These are phyloP conservation scores for Pugionium dolabratum DNA, from an alignment of 345 rosid genomes.

Conservation along the genomic window DNA sequence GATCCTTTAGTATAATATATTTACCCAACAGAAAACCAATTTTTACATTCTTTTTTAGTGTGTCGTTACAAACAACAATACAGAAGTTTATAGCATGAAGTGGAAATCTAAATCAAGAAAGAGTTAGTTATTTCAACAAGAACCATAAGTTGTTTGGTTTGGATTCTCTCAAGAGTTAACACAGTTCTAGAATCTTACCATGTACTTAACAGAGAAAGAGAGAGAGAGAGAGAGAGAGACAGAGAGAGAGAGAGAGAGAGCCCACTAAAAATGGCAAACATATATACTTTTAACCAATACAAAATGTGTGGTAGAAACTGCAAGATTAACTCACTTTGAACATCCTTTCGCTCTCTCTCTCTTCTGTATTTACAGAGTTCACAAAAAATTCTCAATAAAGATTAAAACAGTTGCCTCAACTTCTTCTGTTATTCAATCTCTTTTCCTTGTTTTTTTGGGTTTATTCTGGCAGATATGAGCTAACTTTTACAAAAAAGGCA, in stretches of 20 bases:
- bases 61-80: no score
- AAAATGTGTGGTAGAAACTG: constrained; percentile 20
- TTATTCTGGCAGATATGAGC: not conserved
- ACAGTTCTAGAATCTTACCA: constrained; percentile 15
- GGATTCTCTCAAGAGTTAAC: not conserved
- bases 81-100: not conserved
- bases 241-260: no score
- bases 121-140: constrained; percentile 30
- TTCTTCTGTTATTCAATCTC: constrained; percentile 16
- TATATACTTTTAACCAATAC: constrained; percentile 21
- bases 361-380: constrained; percentile 5
- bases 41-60: no score
- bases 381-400: not conserved
- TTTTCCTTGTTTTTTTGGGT: no score
- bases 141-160: not conserved
- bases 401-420: not conserved
- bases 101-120: constrained; percentile 27
- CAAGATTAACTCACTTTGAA: not conserved
- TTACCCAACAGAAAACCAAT: not conserved
- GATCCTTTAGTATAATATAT: not conserved
- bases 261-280: constrained; percentile 17
- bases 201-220: constrained; percentile 15
- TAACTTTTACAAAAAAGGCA: not conserved
- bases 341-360: constrained; percentile 2
- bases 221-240: no score